Percentiles rank a stretch among this genome's conserved stretches.
Conservation (phyloP, 2,329 filamentous ascomycete species). For the Paecilomyces formosus region DNA sequence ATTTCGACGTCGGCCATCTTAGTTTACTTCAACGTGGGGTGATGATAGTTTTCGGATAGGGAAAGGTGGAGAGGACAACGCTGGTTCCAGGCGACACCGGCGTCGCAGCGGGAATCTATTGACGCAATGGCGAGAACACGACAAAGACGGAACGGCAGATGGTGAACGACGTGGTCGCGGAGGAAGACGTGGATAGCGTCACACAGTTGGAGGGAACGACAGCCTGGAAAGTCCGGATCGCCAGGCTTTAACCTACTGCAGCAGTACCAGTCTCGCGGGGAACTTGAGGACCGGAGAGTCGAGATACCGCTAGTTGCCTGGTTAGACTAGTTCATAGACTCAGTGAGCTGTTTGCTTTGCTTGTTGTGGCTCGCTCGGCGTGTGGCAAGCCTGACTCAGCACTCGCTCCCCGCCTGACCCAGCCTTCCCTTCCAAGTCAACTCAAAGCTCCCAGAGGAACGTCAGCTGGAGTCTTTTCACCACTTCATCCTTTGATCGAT, state of each 20-base stretch:
- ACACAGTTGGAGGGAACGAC: background rate
- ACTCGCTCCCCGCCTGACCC: constrained; percentile 8
- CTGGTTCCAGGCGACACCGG: background rate
- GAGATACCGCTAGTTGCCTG: constrained; percentile 2
- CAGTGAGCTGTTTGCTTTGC: constrained; percentile 15
- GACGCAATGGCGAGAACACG: background rate
- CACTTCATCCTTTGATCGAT: background rate
- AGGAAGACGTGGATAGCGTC: background rate
- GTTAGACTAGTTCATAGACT: background rate
- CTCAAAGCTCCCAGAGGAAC: constrained; percentile 2
- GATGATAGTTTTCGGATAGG: background rate
- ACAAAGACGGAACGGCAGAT: background rate
- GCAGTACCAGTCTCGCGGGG: constrained; percentile 1
- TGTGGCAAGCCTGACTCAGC: constrained; percentile 14
- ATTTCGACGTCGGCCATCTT: constrained; percentile 94
- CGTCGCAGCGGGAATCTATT: background rate
- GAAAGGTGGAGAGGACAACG: background rate
- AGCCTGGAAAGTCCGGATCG: background rate
- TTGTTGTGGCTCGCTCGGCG: constrained; percentile 2
- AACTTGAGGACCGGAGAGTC: constrained; percentile 3
- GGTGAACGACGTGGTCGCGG: background rate
- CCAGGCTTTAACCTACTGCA: background rate
- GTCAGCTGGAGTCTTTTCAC: background rate
- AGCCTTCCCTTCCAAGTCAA: constrained; percentile 3
- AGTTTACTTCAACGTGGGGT: constrained; percentile 5